Conservation (phyloP, 805 yeast species). For the Cyberlindnera mycetangii region DNA sequence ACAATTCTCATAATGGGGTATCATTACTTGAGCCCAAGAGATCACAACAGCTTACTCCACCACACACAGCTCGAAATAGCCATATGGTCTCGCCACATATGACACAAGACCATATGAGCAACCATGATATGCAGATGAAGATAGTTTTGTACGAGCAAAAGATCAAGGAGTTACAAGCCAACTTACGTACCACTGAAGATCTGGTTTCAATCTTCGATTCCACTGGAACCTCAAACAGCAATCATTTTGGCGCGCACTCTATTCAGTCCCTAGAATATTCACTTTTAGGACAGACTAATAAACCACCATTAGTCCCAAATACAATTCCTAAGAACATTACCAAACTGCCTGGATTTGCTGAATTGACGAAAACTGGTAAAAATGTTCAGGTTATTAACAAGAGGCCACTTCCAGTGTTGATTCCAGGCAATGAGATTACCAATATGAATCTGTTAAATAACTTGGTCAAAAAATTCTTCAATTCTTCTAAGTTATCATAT, state of each 20-base stretch:
- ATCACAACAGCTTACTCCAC: neutral
- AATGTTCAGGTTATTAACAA: constrained; percentile 1
- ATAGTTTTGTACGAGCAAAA: constrained; percentile 7
- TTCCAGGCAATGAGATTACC: neutral
- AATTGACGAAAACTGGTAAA: neutral
- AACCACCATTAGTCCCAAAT: neutral
- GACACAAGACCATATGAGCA: too few relatives aligned
- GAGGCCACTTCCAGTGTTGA: constrained; percentile 14
- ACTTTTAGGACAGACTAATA: constrained; percentile 1
- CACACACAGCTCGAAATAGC: neutral
- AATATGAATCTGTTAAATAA: constrained; percentile 13
- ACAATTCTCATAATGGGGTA: neutral
- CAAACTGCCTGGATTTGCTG: neutral
- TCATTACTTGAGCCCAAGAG: neutral
- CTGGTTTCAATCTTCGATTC: constrained; percentile 27
- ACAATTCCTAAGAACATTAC: neutral
- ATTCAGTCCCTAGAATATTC: constrained; percentile 14
- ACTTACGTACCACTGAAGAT: constrained; percentile 18
- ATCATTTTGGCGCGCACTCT: constrained; percentile 17
- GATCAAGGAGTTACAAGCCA: constrained; percentile 22
- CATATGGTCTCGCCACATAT: neutral
- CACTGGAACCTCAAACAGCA: constrained; percentile 6
- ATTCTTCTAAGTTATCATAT: constrained; percentile 9
- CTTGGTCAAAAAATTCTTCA: constrained; percentile 18
- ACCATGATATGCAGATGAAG: neutral